A percentile compares a stretch with the other conserved stretches of the same genome.
These are phyloP conservation scores for Pichia sp. DNA, from an alignment of 1,139 yeast genomes.

Conservation along the genomic window DNA sequence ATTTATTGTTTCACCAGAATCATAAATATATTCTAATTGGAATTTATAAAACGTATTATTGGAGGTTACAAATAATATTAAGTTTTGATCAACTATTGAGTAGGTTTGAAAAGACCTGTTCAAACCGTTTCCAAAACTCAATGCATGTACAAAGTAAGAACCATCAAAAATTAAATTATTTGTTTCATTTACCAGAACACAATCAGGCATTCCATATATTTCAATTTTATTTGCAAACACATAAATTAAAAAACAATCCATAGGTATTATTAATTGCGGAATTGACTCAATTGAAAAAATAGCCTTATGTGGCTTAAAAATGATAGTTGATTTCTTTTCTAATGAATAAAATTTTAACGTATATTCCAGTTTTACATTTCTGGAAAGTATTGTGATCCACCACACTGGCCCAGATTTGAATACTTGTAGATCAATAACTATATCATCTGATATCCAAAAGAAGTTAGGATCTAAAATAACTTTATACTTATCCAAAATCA, in stretches of 20 bases:
- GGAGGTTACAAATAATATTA: background rate
- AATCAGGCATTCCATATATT: background rate
- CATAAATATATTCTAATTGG: background rate
- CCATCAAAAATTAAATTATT: background rate
- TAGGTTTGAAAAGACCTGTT: background rate
- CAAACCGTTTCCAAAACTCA: background rate
- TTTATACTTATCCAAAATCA: constrained; percentile 1
- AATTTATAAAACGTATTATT: background rate
- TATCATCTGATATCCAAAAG: background rate
- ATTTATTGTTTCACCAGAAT: background rate
- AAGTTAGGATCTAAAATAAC: constrained; percentile 2
- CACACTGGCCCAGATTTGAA: background rate
- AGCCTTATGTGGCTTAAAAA: background rate
- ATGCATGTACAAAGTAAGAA: background rate
- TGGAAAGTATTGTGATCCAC: constrained; percentile 1
- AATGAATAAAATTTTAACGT: background rate
- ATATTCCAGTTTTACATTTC: constrained; percentile 1
- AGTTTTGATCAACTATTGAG: background rate
- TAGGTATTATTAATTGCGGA: constrained; percentile 8
- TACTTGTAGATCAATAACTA: background rate
- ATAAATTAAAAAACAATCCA: constrained; percentile 1
- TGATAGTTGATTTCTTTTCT: background rate
- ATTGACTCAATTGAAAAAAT: background rate
- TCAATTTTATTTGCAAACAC: background rate
- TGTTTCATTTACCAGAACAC: background rate